These are phyloP conservation scores for Ceratobasidium sp. DNA, from an alignment of 1,284 basidiomycete genomes.

Conservation along the genomic window DNA sequence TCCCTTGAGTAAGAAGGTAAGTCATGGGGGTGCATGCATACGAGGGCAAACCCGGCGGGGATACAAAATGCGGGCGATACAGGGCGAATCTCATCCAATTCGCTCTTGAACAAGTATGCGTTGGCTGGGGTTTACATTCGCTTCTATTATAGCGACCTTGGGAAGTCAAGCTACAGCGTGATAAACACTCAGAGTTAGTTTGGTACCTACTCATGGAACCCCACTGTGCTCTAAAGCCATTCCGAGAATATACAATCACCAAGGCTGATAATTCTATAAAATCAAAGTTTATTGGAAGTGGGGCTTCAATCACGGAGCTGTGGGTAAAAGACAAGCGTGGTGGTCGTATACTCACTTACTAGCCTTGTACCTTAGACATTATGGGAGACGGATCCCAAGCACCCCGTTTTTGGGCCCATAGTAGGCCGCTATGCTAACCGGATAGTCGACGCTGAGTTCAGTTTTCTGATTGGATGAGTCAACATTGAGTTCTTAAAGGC, in stretches of 20 bases:
- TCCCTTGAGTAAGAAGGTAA: too few species aligned
- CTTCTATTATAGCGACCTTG: too few species aligned
- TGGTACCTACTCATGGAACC: too few species aligned
- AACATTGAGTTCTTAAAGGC: constrained; percentile 43
- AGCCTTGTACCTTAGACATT: constrained; percentile 3
- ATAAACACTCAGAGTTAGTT: too few species aligned
- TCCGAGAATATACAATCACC: constrained; percentile 6
- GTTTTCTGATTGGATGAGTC: not conserved
- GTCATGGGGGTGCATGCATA: too few species aligned
- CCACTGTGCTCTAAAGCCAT: too few species aligned
- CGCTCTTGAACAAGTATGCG: too few species aligned
- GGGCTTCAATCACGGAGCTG: constrained; percentile 27
- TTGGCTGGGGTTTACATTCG: too few species aligned
- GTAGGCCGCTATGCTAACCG: constrained; percentile 53
- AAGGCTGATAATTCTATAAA: constrained; percentile 22
- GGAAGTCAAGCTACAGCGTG: too few species aligned
- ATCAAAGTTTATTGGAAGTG: constrained; percentile 25
- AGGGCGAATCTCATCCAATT: too few species aligned
- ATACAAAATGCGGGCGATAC: too few species aligned
- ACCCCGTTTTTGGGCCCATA: constrained; percentile 10
- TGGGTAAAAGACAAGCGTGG: constrained; percentile 32
- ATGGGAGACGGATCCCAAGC: constrained; percentile 24
- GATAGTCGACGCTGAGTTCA: constrained; percentile 49
- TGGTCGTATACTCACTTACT: not conserved
- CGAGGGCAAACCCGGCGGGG: too few species aligned